Evolutionary conservation across 176 grass and related monocot species (phyloP), one percentile per base, ranked within the genome.

Genomic region (Paspalum notatum): DNA sequence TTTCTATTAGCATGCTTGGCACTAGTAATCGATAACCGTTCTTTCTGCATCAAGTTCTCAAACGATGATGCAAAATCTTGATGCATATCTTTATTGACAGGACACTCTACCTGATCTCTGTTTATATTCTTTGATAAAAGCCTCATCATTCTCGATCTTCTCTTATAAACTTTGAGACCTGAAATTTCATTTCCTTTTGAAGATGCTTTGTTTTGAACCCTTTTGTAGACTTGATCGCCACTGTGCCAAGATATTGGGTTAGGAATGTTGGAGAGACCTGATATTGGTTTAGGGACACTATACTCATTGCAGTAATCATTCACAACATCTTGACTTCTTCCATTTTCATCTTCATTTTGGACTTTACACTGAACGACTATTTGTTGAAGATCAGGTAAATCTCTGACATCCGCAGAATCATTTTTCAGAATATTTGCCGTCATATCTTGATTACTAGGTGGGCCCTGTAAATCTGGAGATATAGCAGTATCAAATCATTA

Each of bases 101-200:
- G 72, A 51, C 43, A 38, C 44, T 44, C 56, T 9, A 51, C 86
- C 27, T 51, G 68, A 6, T 86, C 43, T 67, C 15, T 62, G 3
- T 37, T 59, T 57, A 90, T 86, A 61, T 91, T 91, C 46, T 94
- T 88, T 68, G 82, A 85, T 70, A 91, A 74, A 53, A 87, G 84
- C 22, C 91, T 85, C 9, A 86, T 25, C 64, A 88, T 94, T 72
- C 61, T 83, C 60, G 52, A 50, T 45, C 86, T 94, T 85, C 70
- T 88, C 63, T 32, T 59, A 41, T 57, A 60, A 59, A 86, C 14
- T 79, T 88, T 91, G 54, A 52, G 66, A 68, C 76, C 77, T 79
- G 79, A 80, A 65, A 11, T 40, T 21, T 45, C 78, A 68, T 32
- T 71, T 80, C 66, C 70, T 60, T 77, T 81, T n/a, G 38, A 54